Conservation (phyloP, 2,329 filamentous ascomycete species). For the Aspergillus aculeatinus region DNA sequence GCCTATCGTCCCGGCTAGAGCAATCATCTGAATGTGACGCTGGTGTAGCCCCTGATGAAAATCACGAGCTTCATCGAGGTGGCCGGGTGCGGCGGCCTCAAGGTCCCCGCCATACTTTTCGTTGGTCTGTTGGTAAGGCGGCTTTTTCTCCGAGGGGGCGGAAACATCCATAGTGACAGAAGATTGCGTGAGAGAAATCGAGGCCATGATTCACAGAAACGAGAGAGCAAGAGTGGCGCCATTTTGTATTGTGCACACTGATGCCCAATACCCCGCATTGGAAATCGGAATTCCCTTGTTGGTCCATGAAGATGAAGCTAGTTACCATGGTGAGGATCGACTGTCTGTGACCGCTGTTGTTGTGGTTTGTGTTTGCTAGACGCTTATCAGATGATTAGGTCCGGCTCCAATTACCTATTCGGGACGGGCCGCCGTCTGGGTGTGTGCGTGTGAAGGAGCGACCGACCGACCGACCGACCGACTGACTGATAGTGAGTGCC, state of each 20-base stretch:
- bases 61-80: conserved; percentile 21
- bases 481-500: not conserved
- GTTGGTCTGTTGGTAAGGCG: not conserved
- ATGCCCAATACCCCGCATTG: conserved; percentile 2
- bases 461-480: not conserved
- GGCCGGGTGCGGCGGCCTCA: conserved; percentile 19
- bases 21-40: conserved; percentile 40
- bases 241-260: conserved; percentile 1
- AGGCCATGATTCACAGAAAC: not conserved
- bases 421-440: not conserved
- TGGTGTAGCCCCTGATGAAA: conserved; percentile 31
- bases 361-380: not conserved
- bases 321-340: not conserved
- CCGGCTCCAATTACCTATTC: not conserved
- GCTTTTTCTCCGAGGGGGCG: not conserved
- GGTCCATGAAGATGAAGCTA: not conserved
- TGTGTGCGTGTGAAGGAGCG: not conserved
- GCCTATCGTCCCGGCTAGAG: conserved; percentile 39
- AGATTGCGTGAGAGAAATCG: not conserved
- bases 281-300: not conserved
- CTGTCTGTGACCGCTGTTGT: not conserved
- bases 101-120: conserved; percentile 10
- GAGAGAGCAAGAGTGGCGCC: not conserved
- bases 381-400: not conserved
- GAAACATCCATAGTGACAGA: not conserved